A percentile compares a stretch with the other conserved stretches of the same genome.
These are phyloP conservation scores for Neobulgaria alba DNA, from an alignment of 2,329 filamentous ascomycete genomes.

Conservation along the genomic window DNA sequence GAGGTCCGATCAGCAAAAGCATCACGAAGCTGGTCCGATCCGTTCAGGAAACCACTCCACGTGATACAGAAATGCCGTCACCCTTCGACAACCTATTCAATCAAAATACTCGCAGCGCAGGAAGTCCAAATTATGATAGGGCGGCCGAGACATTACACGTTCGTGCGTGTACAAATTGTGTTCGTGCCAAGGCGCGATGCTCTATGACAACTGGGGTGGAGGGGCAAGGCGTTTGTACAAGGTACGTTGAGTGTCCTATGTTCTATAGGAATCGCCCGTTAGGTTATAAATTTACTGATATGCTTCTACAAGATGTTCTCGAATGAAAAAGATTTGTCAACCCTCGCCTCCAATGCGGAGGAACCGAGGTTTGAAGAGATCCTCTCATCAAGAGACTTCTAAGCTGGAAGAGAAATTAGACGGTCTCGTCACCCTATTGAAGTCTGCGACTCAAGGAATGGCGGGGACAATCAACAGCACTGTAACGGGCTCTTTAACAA, in stretches of 20 bases:
- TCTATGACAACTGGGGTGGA: not conserved
- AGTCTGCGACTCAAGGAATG: conserved; percentile 1
- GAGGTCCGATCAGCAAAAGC: no score
- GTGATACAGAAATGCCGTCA: no score
- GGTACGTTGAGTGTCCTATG: not conserved
- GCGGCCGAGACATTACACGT: not conserved
- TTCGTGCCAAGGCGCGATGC: conserved; percentile 1
- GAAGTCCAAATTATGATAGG: no score
- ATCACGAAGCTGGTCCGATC: no score
- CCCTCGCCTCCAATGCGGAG: conserved; percentile 5
- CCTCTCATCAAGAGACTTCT: not conserved
- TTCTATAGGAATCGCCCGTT: not conserved
- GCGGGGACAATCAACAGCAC: not conserved
- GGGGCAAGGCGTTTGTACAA: not conserved
- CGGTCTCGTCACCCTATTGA: not conserved
- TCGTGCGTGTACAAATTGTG: not conserved
- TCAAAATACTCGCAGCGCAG: no score
- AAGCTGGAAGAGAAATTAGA: conserved; percentile 6
- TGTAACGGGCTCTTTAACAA: not conserved
- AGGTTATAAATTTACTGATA: not conserved
- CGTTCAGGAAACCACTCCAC: no score
- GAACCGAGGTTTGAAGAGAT: not conserved
- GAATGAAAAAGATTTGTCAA: conserved; percentile 8
- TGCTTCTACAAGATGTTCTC: conserved; percentile 4
- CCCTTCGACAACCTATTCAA: no score